Conservation (phyloP, 345 rosid genomes). For the Brassica rapa region DNA sequence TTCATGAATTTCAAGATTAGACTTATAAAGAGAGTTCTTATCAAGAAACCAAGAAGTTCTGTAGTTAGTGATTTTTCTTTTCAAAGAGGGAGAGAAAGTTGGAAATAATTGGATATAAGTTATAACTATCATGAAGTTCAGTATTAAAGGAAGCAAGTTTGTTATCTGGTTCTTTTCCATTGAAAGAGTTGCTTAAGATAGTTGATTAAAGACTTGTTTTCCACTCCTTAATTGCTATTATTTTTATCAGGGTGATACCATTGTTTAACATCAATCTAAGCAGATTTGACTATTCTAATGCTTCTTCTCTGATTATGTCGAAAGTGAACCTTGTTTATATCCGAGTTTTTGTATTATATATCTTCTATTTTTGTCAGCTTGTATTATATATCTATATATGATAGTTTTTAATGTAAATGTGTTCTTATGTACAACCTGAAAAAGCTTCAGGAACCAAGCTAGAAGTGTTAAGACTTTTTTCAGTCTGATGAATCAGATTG, state of each 20-base stretch:
- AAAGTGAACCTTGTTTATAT: neutral
- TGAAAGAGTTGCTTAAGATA: neutral
- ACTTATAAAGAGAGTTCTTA: too few relatives aligned
- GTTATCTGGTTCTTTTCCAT: neutral
- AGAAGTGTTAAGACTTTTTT: neutral
- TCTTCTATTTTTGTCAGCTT: too few relatives aligned
- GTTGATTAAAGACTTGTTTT: constrained; percentile 5
- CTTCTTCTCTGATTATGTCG: neutral
- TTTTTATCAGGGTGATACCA: neutral
- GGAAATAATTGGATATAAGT: too few relatives aligned
- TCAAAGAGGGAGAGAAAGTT: too few relatives aligned
- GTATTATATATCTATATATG: neutral
- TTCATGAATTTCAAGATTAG: too few relatives aligned
- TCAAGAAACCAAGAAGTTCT: too few relatives aligned
- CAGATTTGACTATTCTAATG: neutral
- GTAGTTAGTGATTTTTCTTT: too few relatives aligned
- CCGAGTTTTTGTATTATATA: constrained; percentile 1
- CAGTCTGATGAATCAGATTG: constrained; percentile 8
- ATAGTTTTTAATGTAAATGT: neutral
- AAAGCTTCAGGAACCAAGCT: constrained; percentile 11
- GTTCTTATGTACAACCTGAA: neutral
- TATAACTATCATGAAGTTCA: too few relatives aligned
- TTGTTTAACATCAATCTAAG: too few relatives aligned
- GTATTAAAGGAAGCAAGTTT: neutral
- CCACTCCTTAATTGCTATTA: neutral